Evolutionary conservation across 176 grass and related monocot species (phyloP), one percentile per base, ranked within the genome.

Genomic region (Rhynchospora breviuscula): DNA sequence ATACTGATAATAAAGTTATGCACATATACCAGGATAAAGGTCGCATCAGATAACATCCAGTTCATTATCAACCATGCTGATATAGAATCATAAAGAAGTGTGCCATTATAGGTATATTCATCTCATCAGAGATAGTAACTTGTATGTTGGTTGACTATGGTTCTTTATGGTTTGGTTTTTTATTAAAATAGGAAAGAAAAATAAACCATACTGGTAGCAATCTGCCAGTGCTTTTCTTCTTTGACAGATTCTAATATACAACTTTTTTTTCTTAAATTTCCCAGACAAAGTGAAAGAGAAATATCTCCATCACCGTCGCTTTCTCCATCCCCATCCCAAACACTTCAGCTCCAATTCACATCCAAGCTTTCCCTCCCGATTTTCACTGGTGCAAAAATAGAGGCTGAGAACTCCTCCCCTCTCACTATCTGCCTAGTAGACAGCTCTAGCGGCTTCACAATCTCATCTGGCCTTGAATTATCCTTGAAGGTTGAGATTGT

Each of bases 381-480:
- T 91, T 99, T 99, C 81, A 99, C 96, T 78, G 91, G 92, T 45
- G 66, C 89, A 59, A 95, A 89, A 87, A 91, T 99, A 31, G 96
- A 99, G 86, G 96, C 88, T 45, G 91, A 98, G 83, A 71, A 89
- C 74, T 88, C 82, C 79, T 89, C 87, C 26, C 67, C 51, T 71
- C 84, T 94, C 45, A 84, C 40, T 45, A 83, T 99, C 79, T 72
- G 85, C 86, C 84, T 99, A 83, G 58, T 95, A 17, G 96, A 98
- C 26, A 35, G 89, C 54, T 77, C 87, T 49, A 87, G 88, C 18
- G 86, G 65, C 73, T 48, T 88, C 67, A 63, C 89, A 85, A 88
- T 93, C 57, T 79, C 81, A 62, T 72, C 49, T 66, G 77, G 86
- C 46, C 64, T 74, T 59, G 92, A 79, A 84, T 90, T 86, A 53